Base-by-base conservation (phyloP, 2,329 filamentous ascomycete species). In the Juglanconis sp. region DNA sequence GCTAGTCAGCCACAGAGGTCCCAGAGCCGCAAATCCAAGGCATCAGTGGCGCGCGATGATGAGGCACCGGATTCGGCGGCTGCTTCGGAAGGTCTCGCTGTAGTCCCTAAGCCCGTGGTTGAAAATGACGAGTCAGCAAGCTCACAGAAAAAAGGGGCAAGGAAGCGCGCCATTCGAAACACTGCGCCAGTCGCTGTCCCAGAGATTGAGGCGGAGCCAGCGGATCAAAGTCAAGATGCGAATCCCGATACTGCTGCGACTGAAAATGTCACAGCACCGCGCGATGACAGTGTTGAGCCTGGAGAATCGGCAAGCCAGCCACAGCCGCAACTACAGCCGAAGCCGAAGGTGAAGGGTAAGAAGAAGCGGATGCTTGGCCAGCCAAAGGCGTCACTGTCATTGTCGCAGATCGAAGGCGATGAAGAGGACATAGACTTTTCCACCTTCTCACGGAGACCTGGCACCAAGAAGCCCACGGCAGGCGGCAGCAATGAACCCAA, bases 341-440 rank as follows among this genome's bases (percentile, higher is more conserved):
- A 35, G 55, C 15, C 55, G 24, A 57, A 51, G 17, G n/a, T 47
- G 11, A 57, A 51, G 15, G 35, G 34, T 30, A 60, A 36, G 24
- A 62, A 54, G 34, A 63, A 57, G 38, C 59, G 61, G 11, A 47
- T 44, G 3, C 57, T 63, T 9, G 9, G 13, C 0, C 61, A 63
- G 34, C 30, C 53, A 2, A 60, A 57, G 17, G 38, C 57, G 1
- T 56, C 61, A 11, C 53, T 60, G 6, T 63, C 61, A 15, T 47
- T 63, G 4, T 63, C 61, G 32, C 61, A 60, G 30, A 55, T 63
- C 5, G 57, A 63, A 51, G 61, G 46, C 3, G 47, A 51, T 7
- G 57, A 60, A 30, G 57, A 49, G 6, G 46, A 30, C 4, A 36
- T 34, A 3, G 61, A 63, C 17, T 8, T 60, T 24, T 53, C 57